phyloP scores from a whole-genome alignment of 805 yeast species.

The Metschnikowia continentalis region DNA sequence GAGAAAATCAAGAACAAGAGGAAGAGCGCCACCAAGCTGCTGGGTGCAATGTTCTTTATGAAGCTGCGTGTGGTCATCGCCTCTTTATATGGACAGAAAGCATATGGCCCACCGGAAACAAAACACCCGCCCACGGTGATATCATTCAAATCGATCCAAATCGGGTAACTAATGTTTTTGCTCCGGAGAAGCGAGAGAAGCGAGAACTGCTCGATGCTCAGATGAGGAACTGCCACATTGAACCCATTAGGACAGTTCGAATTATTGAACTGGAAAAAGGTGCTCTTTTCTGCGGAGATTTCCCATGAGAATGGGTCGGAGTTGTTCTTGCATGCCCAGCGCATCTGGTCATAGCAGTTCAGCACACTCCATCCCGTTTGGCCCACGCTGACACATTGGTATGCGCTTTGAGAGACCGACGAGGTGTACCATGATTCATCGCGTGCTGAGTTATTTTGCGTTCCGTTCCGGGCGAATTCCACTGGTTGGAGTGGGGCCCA shows the following conservation, averaged over 20 bases:
- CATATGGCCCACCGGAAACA: constrained; percentile 78
- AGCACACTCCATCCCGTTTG: constrained; percentile 57
- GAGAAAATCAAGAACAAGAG: constrained; percentile 48
- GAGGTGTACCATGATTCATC: constrained; percentile 9
- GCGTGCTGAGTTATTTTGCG: constrained; percentile 4
- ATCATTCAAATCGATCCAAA: constrained; percentile 84
- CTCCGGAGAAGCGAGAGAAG: constrained; percentile 26
- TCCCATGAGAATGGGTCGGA: constrained; percentile 42
- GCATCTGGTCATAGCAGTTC: constrained; percentile 56
- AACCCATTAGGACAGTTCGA: constrained; percentile 32
- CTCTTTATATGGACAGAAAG: constrained; percentile 72
- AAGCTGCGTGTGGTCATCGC: constrained; percentile 53
- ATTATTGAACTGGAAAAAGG: constrained; percentile 44
- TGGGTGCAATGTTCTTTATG: constrained; percentile 61
- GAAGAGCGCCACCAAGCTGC: constrained; percentile 53
- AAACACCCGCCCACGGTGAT: constrained; percentile 72
- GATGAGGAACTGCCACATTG: constrained; percentile 30
- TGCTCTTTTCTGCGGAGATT: constrained; percentile 22
- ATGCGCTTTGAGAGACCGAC: constrained; percentile 20
- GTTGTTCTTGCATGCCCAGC: constrained; percentile 52
- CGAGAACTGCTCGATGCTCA: constrained; percentile 33
- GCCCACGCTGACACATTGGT: constrained; percentile 40
- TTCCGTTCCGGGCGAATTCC: constrained; percentile 7
- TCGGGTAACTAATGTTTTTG: constrained; percentile 28
- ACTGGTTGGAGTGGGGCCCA: constrained; percentile 54